Evolutionary conservation across 495 filamentous ascomycete genomes (phyloP), one percentile per base, ranked within the genome.

Genomic region (Penicillium lividum): DNA sequence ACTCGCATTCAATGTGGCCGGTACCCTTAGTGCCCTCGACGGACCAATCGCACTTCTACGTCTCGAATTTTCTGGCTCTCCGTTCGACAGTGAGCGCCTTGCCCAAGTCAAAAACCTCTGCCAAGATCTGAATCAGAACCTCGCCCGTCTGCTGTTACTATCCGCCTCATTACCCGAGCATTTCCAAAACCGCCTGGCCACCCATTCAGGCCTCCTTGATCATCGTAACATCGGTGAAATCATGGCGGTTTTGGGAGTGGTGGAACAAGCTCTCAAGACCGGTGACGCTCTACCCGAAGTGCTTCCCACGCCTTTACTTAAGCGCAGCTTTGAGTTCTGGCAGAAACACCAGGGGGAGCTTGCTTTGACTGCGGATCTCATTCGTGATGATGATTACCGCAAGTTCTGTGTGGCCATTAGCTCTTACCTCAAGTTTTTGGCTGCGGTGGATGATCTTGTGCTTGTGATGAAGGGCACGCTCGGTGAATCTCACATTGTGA

Each of bases 281-380:
- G 75, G 71, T 1, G 75, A 78, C 53, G 64, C 75, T 11, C 59
- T 72, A n/a, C 75, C 75, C 4, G 75, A 78, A 51, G 65, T 77
- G 3, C 60, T 78, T 2, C 75, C 75, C 0, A 77, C 74, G 1
- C 75, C 75, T 30, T 48, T 78, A 3, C 59, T 76, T 7, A 70
- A 68, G 7, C 70, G 74, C 6, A 65, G 67, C 36, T 60, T 72
- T 45, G 70, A 76, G 33, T 70, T 48, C 22, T 72, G 70, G 67
- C 55, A 57, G 27, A 46, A 45, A 3, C 69, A 68, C 15, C 63
- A 64, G 18, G 45, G 56, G 6, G 65, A 69, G 11, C 56, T 71
- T 18, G 45, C 31, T 4, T 40, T 78, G 6, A 69, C 57, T 43
- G 57, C 53, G 18, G 73, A 75, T 1, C 46, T 70, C 28, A 62